These are phyloP conservation scores for Lecanoromycetidae sp. DNA, from an alignment of 2,329 filamentous ascomycete genomes.

Conservation along the genomic window DNA sequence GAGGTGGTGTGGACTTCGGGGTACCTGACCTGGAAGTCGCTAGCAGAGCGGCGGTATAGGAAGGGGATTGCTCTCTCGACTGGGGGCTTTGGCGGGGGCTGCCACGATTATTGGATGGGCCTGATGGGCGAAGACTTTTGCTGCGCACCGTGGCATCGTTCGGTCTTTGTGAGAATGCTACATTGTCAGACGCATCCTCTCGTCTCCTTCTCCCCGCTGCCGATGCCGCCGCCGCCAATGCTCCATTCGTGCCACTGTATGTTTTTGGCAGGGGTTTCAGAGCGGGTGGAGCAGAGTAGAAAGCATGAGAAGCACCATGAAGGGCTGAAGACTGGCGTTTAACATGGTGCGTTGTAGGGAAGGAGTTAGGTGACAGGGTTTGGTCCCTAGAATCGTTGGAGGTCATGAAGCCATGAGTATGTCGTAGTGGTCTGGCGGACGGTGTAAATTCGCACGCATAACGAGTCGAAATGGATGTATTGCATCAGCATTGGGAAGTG, in stretches of 20 bases:
- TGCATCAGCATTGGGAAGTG: background rate
- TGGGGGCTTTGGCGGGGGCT: background rate
- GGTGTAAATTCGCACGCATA: background rate
- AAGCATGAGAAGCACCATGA: conserved; percentile 11
- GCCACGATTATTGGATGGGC: background rate
- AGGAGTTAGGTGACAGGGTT: background rate
- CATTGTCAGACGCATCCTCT: background rate
- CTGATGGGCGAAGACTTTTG: background rate
- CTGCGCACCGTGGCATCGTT: background rate
- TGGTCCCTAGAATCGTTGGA: conserved; percentile 1
- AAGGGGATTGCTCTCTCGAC: conserved; percentile 7
- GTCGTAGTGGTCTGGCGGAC: background rate
- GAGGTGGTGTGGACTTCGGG: background rate
- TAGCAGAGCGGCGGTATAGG: conserved; percentile 2
- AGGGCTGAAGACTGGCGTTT: conserved; percentile 11
- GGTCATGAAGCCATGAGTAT: conserved; percentile 9
- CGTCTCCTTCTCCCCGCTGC: conserved; percentile 3
- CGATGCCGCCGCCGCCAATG: conserved; percentile 14
- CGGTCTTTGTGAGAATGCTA: background rate
- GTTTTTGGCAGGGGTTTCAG: background rate
- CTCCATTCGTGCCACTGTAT: conserved; percentile 13
- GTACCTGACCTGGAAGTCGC: too few relatives aligned
- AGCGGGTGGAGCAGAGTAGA: conserved; percentile 3
- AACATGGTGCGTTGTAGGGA: background rate
- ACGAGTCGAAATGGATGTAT: too few relatives aligned